Evolutionary conservation across 148 eudicot genomes (phyloP).

Genomic region (Persicaria tinctoria): DNA sequence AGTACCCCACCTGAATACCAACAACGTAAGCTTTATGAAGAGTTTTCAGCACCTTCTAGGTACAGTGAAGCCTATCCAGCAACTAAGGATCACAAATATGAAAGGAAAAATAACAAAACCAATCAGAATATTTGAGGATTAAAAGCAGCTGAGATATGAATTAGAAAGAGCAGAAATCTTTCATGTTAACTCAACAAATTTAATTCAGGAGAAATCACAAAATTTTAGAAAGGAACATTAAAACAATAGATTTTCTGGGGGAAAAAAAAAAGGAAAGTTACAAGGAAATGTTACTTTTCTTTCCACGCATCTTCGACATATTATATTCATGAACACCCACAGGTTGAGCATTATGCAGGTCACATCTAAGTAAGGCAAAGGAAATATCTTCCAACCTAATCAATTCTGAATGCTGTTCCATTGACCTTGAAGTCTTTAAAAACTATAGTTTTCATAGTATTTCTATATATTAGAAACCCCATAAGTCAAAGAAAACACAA

Average conservation of each 20-base stretch:
- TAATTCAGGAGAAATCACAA: background rate
- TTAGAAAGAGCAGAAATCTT: background rate
- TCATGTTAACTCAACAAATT: background rate
- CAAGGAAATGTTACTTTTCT: conserved; percentile 6
- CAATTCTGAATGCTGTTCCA: background rate
- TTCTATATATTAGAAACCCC: background rate
- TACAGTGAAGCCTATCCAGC: background rate
- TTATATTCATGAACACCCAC: background rate
- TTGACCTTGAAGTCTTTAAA: conserved; percentile 6
- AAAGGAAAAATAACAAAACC: background rate
- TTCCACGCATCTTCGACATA: background rate
- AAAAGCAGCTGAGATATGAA: background rate
- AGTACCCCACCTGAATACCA: background rate
- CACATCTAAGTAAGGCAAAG: background rate
- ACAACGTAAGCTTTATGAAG: background rate
- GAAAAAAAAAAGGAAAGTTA: background rate
- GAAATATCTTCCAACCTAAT: background rate
- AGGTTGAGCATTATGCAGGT: background rate
- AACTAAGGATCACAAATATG: background rate
- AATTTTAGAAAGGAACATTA: background rate
- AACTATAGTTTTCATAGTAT: background rate
- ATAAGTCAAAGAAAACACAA: conserved; percentile 7
- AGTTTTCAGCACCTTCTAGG: background rate
- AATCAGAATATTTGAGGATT: background rate
- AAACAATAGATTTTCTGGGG: background rate